Evolutionary conservation across 495 filamentous ascomycete species (phyloP).

Genomic region (Thermothielavioides terrestris): DNA sequence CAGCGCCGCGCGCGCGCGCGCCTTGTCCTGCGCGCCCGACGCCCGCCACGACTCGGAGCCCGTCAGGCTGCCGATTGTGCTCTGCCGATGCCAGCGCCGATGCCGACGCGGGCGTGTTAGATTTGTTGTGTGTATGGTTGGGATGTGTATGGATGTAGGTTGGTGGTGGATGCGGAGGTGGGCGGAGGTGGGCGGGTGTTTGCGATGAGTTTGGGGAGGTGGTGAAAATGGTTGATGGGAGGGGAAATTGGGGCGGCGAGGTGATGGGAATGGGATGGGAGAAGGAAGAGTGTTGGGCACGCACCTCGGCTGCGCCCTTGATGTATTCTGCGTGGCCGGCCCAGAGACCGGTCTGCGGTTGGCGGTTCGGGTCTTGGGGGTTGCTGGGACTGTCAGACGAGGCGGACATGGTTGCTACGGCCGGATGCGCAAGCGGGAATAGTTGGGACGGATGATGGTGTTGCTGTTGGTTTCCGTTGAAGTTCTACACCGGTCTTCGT

Average conservation of each 20-base stretch:
- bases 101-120: background rate
- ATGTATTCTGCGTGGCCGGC: conserved; percentile 39
- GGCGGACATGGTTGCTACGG: conserved; percentile 3
- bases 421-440: too few species aligned
- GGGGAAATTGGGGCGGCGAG: background rate
- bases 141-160: background rate
- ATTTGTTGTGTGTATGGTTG: background rate
- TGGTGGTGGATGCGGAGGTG: background rate
- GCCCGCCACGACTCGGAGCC: conserved; percentile 38
- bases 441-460: too few species aligned
- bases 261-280: background rate
- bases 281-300: background rate
- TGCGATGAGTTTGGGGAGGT: background rate
- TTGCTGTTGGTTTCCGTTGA: background rate
- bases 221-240: background rate
- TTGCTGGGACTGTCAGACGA: conserved; percentile 11
- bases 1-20: conserved; percentile 34
- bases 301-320: conserved; percentile 41
- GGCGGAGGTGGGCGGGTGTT: background rate
- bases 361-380: conserved; percentile 3
- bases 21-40: conserved; percentile 40
- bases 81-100: conserved; percentile 8
- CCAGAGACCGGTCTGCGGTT: conserved; percentile 31
- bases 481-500: too few species aligned
- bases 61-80: conserved; percentile 32